A percentile compares a stretch with the other conserved stretches of the same genome.
Evolutionary conservation across 805 yeast species (phyloP).

Genomic region (Pichia rugopelliculosa): DNA sequence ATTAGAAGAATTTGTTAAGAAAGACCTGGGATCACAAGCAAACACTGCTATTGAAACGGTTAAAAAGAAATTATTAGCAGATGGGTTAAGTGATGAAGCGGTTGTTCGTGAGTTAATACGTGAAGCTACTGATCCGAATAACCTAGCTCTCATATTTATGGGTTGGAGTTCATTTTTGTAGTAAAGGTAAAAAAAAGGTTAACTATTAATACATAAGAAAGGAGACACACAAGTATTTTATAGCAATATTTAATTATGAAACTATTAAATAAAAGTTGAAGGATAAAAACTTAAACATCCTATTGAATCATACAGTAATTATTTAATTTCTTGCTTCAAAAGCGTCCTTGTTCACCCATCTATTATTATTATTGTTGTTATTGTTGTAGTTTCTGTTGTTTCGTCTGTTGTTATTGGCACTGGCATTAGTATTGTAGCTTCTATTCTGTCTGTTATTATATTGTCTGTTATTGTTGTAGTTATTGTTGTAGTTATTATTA

Average conservation of each 20-base stretch:
- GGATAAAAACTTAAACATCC: background rate
- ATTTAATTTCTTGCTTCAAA: background rate
- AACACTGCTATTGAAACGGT: slow-evolving; percentile 71
- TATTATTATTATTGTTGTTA: slow-evolving; percentile 23
- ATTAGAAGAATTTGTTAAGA: slow-evolving; percentile 17
- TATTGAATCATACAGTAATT: background rate
- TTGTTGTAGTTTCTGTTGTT: slow-evolving; percentile 25
- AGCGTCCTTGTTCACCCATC: slow-evolving; percentile 14
- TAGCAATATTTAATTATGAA: background rate
- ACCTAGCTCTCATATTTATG: slow-evolving; percentile 65
- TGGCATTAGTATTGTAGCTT: slow-evolving; percentile 7
- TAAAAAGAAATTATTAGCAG: slow-evolving; percentile 55
- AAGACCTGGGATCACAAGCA: slow-evolving; percentile 55
- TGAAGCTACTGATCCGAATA: slow-evolving; percentile 61
- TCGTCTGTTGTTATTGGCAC: slow-evolving; percentile 13
- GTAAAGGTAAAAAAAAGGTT: background rate
- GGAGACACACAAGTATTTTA: background rate
- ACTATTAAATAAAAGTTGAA: background rate
- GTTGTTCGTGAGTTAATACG: slow-evolving; percentile 71
- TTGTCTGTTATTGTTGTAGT: slow-evolving; percentile 15
- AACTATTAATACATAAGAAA: background rate
- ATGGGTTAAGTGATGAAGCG: slow-evolving; percentile 74
- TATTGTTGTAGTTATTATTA: slow-evolving; percentile 13
- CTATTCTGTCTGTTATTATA: slow-evolving; percentile 13
- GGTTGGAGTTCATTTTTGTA: slow-evolving; percentile 82